phyloP scores from a whole-genome alignment of 2,329 filamentous ascomycete genomes.

The Colletotrichum aenigma region DNA sequence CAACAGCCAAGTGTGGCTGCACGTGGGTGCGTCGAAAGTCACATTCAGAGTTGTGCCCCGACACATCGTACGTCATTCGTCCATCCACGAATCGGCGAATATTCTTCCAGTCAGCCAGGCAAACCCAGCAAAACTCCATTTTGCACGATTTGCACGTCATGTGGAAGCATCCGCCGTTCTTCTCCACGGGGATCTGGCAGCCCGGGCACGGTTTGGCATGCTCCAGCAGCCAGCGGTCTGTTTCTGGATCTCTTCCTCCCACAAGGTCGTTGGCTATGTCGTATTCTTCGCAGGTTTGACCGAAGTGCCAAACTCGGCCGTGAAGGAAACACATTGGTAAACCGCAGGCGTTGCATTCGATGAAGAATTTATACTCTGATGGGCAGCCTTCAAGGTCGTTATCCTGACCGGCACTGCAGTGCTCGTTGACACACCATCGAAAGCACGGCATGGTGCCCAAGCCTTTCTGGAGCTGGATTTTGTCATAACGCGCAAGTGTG shows the following conservation, averaged over 20 bases:
- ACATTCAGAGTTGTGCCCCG: neutral
- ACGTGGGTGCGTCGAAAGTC: neutral
- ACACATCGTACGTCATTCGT: neutral
- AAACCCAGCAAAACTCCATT: constrained; percentile 39
- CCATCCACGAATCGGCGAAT: neutral
- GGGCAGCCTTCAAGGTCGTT: constrained; percentile 13
- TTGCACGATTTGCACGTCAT: constrained; percentile 42
- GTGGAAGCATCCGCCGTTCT: constrained; percentile 40
- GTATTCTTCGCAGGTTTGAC: constrained; percentile 24
- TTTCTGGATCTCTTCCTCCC: constrained; percentile 3
- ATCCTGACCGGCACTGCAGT: constrained; percentile 26
- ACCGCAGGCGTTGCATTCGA: constrained; percentile 26
- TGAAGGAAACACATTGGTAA: constrained; percentile 31
- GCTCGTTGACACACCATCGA: constrained; percentile 28
- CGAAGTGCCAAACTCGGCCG: constrained; percentile 28
- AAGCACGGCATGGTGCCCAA: constrained; percentile 18
- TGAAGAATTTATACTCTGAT: neutral
- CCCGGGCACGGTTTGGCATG: constrained; percentile 29
- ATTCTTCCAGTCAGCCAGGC: constrained; percentile 26
- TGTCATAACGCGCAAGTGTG: constrained; percentile 20
- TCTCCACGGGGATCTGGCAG: constrained; percentile 26
- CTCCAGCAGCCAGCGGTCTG: constrained; percentile 22
- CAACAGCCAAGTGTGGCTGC: neutral
- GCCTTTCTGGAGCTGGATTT: neutral
- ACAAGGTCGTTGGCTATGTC: neutral